Percentiles rank a stretch among this genome's conserved stretches.
Evolutionary conservation across 345 rosid genomes (phyloP).

Genomic region (Capsella bursapastoris): DNA sequence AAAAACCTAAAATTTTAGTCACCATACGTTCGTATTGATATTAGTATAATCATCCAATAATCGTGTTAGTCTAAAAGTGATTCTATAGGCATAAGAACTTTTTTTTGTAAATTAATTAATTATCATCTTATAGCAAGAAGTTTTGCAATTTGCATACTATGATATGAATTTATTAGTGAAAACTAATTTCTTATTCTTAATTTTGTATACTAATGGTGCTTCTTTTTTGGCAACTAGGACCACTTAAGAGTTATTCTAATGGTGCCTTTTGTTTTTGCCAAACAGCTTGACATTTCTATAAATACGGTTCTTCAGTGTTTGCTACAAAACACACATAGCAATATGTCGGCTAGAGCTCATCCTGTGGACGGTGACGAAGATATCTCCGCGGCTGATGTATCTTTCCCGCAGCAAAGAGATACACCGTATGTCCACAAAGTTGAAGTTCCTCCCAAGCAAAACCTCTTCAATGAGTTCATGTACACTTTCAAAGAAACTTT

Average conservation of each 20-base stretch:
- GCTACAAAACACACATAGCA: slow-evolving; percentile 23
- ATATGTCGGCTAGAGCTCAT: slow-evolving; percentile 32
- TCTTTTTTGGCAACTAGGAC: slow-evolving; percentile 3
- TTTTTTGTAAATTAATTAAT: neutral
- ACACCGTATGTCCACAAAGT: slow-evolving; percentile 66
- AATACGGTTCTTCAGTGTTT: slow-evolving; percentile 14
- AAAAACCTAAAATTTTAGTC: neutral
- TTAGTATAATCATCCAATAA: slow-evolving; percentile 17
- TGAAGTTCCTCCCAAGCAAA: slow-evolving; percentile 75
- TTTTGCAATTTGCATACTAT: neutral
- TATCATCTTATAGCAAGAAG: too few relatives aligned
- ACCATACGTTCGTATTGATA: neutral
- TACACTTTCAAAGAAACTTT: slow-evolving; percentile 74
- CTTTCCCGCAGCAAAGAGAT: slow-evolving; percentile 22
- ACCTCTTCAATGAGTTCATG: slow-evolving; percentile 65
- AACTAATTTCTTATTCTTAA: neutral
- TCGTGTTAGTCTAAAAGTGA: slow-evolving; percentile 21
- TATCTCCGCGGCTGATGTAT: slow-evolving; percentile 14
- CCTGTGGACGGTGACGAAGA: slow-evolving; percentile 31
- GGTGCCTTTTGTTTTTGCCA: neutral
- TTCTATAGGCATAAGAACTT: slow-evolving; percentile 13
- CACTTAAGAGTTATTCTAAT: neutral
- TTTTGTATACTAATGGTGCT: neutral
- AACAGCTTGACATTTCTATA: slow-evolving; percentile 25
- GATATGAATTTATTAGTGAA: slow-evolving; percentile 1